Conservation (phyloP, 805 yeast genomes). For the Starmerella khaoyaiensis region DNA sequence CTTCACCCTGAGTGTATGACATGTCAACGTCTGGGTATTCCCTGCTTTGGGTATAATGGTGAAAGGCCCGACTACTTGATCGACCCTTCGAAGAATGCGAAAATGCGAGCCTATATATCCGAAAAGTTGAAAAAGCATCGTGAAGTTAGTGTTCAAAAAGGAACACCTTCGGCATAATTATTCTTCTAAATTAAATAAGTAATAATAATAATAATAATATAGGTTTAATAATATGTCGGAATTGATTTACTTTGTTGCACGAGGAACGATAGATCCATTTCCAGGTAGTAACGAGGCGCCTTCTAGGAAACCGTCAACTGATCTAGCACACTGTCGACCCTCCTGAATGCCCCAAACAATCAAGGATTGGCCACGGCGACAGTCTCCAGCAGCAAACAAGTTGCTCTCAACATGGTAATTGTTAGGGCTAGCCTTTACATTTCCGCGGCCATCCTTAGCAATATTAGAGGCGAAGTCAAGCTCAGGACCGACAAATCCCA, state of each 20-base stretch:
- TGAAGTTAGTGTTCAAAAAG: too few relatives aligned
- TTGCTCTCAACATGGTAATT: conserved; percentile 63
- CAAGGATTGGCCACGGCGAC: conserved; percentile 96
- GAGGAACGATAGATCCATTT: conserved; percentile 79
- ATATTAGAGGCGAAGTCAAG: conserved; percentile 49
- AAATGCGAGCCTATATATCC: background rate
- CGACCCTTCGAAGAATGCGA: conserved; percentile 16
- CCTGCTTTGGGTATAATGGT: conserved; percentile 44
- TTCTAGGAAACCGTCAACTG: conserved; percentile 69
- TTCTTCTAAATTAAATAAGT: too few relatives aligned
- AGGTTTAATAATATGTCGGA: conserved; percentile 3
- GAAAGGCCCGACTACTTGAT: conserved; percentile 45
- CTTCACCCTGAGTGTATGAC: conserved; percentile 47
- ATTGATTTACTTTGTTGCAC: too few relatives aligned
- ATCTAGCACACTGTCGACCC: conserved; percentile 96
- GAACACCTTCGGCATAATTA: too few relatives aligned
- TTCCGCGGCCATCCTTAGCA: conserved; percentile 71
- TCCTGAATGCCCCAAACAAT: conserved; percentile 99
- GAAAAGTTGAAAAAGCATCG: background rate
- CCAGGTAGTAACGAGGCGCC: conserved; percentile 80
- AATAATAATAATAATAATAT: background rate
- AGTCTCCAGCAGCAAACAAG: conserved; percentile 92
- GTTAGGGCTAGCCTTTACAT: conserved; percentile 48
- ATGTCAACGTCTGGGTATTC: conserved; percentile 43
- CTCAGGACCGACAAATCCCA: conserved; percentile 98